Percentiles rank a stretch among this genome's conserved stretches.
phyloP scores from a whole-genome alignment of 352 stramenopile genomes.

The Phytopythium mirpurense region DNA sequence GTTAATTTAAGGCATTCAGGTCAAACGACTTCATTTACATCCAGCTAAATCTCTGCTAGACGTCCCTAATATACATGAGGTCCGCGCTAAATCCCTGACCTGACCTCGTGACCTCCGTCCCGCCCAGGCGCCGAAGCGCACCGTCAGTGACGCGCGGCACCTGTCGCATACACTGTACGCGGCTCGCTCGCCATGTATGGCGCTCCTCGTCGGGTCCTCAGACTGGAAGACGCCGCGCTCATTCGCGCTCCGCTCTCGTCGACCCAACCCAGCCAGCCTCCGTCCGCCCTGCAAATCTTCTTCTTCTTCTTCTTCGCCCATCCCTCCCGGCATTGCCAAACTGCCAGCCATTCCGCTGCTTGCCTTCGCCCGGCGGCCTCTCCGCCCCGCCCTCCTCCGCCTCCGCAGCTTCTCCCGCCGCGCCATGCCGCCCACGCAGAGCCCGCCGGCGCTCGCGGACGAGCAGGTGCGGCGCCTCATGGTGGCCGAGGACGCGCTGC shows the following conservation, averaged over 20 bases:
- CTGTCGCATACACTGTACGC: constrained; percentile 3
- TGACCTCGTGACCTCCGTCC: background rate
- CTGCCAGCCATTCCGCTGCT: constrained; percentile 5
- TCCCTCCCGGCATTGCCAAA: too few relatives aligned
- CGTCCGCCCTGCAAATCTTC: too few relatives aligned
- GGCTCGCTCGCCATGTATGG: constrained; percentile 2
- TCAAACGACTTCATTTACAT: background rate
- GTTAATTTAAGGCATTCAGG: background rate
- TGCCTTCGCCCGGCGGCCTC: background rate
- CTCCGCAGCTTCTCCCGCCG: background rate
- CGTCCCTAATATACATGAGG: background rate
- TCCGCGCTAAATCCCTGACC: background rate
- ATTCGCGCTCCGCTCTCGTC: background rate
- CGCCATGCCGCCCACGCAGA: constrained; percentile 16
- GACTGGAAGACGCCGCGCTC: background rate
- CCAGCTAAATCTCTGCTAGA: background rate
- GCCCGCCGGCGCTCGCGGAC: constrained; percentile 13
- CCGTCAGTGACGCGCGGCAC: constrained; percentile 2
- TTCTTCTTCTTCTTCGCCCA: too few relatives aligned
- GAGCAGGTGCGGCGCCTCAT: constrained; percentile 19
- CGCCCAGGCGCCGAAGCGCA: background rate
- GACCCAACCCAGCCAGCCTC: too few relatives aligned
- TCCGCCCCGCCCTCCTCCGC: background rate
- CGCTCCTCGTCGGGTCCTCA: too few relatives aligned
- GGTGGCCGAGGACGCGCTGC: constrained; percentile 9